Percentiles rank a stretch among this genome's conserved stretches.
phyloP scores from a whole-genome alignment of 306 rosid species.

The Cucurbita pepo region DNA sequence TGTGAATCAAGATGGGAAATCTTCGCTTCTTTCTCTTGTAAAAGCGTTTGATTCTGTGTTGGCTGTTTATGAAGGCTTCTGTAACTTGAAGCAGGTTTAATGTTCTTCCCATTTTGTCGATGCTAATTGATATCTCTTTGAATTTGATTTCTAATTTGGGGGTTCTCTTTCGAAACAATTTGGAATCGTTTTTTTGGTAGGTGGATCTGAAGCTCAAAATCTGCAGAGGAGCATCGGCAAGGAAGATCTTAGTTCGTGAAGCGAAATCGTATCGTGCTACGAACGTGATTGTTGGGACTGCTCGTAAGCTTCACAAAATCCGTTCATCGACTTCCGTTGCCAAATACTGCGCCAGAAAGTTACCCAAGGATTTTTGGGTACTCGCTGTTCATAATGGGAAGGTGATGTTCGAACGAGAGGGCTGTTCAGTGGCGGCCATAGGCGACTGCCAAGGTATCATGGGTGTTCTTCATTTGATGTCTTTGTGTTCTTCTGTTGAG shows the following conservation, averaged over 20 bases:
- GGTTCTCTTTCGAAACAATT: not conserved
- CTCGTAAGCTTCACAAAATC: conserved; percentile 42
- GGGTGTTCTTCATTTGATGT: not conserved
- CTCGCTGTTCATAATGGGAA: conserved; percentile 76
- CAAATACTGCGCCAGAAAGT: conserved; percentile 75
- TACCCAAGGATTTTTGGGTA: conserved; percentile 44
- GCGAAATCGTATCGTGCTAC: conserved; percentile 54
- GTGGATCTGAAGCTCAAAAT: conserved; percentile 86
- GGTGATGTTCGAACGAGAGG: conserved; percentile 49
- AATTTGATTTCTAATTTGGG: not conserved
- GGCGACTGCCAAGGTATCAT: conserved; percentile 32
- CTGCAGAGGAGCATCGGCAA: conserved; percentile 61
- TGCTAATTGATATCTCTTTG: not conserved
- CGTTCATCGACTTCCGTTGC: conserved; percentile 65
- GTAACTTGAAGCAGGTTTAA: conserved; percentile 82
- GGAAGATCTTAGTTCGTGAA: conserved; percentile 67
- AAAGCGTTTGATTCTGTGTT: conserved; percentile 92
- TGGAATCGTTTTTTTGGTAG: conserved; percentile 12
- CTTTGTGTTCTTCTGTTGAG: not conserved
- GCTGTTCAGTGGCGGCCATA: conserved; percentile 10
- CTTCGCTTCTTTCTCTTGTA: conserved; percentile 74
- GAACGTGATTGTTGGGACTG: conserved; percentile 57
- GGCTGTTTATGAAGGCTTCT: conserved; percentile 88
- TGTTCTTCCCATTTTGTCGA: not conserved
- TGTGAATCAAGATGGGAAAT: conserved; percentile 63